Conservation (phyloP, 306 rosid species). For the Pyrus bretschneideri region DNA sequence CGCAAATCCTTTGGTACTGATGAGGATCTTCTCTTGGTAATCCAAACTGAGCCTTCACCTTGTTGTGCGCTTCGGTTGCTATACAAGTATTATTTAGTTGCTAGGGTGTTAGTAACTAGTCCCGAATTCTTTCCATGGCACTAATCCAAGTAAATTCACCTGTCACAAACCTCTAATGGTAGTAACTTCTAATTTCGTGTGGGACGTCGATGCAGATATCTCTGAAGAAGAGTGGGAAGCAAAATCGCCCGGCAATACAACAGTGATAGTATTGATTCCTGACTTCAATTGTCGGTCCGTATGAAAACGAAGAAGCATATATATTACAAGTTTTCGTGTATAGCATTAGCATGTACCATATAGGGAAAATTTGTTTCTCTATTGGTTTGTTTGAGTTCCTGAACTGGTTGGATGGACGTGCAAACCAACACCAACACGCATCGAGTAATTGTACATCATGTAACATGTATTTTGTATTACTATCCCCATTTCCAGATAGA, state of each 20-base stretch:
- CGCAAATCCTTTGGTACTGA: conserved; percentile 94
- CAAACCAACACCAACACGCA: not conserved
- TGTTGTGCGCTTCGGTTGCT: not conserved
- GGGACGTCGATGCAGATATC: conserved; percentile 54
- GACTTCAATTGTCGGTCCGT: not conserved
- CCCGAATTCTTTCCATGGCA: not conserved
- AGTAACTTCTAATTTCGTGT: conserved; percentile 4
- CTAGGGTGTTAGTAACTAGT: not conserved
- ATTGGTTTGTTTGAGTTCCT: not conserved
- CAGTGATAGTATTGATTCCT: conserved; percentile 29
- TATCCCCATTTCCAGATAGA: not conserved
- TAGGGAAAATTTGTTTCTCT: not conserved
- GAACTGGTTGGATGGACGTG: not conserved
- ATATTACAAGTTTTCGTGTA: conserved; percentile 26
- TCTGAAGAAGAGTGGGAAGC: conserved; percentile 52
- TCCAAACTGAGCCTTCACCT: not conserved
- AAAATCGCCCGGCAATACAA: conserved; percentile 24
- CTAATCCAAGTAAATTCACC: not conserved
- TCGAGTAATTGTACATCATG: not conserved
- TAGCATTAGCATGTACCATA: conserved; percentile 26
- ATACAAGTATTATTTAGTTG: not conserved
- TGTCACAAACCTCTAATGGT: not conserved
- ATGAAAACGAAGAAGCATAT: conserved; percentile 4
- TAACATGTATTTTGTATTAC: not conserved
- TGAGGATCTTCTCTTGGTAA: conserved; percentile 94